Evolutionary conservation across 495 filamentous ascomycete species (phyloP), one percentile per base, ranked within the genome.

Genomic region (Hypoxylon rickii): DNA sequence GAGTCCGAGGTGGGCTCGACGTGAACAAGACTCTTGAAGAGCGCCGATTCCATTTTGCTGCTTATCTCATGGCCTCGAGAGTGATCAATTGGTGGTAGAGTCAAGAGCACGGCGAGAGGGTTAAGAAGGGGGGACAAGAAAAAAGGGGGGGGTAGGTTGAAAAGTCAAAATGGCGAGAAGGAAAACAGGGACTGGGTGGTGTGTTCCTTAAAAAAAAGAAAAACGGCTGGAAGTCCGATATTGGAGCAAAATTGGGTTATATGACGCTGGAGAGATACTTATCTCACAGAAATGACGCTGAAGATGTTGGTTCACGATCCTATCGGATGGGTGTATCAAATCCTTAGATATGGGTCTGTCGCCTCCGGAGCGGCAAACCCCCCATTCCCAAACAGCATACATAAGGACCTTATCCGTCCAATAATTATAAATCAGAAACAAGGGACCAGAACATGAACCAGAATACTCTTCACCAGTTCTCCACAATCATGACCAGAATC

Each of bases 21-120:
- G 34, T 64, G 59, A 31, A 70, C 57, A 38, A 70, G 62, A 6
- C 59, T 58, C 21, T 51, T 39, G 11, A 70, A 47, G 20, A 70
- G 21, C 2, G 62, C 51, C 10, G 67, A 29, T 26, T 60, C 65
- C 65, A 70, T 70, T 8, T 43, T 58, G 46, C 20, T 29, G 46
- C 5, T 41, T 62, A 57, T 62, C 33, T 57, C 52, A 52, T 57
- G 13, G 10, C 36, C 41, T 26, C 10, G 10, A 15, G n/a, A 3
- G 19, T 43, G 17, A 32, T 7, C 19, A n/a, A n/a, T 41, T 12
- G 2, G 5, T 20, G 12, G 16, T 1, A 29, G 46, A 29, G 11
- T 22, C 21, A 41, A 29, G 19, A 32, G 11, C 5, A 11, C 38
- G 4, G 12, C 12, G 24, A 10, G 12, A 17, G 42, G 15, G 5